These are phyloP conservation scores for Serendipita sp. DNA, from an alignment of 768 basidiomycete species.

Conservation along the genomic window DNA sequence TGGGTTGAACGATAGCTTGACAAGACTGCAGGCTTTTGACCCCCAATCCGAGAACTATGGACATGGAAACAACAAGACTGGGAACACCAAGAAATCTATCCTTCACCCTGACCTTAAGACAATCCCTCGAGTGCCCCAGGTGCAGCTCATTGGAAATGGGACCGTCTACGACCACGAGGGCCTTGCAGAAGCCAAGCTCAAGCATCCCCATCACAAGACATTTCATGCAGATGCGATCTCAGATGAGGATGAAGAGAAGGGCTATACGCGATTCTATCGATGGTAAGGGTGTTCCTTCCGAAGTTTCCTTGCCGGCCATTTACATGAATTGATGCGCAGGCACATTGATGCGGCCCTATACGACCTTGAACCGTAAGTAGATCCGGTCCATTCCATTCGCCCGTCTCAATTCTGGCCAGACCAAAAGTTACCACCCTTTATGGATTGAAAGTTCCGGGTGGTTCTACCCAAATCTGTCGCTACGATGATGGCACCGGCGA, in stretches of 20 bases:
- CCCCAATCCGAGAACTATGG: slow-evolving; percentile 48
- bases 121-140: slow-evolving; percentile 73
- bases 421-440: slow-evolving; percentile 79
- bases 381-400: neutral
- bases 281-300: slow-evolving; percentile 27
- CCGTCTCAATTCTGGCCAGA: slow-evolving; percentile 6
- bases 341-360: slow-evolving; percentile 83
- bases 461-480: slow-evolving; percentile 41
- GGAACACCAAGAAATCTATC: slow-evolving; percentile 55
- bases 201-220: slow-evolving; percentile 70
- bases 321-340: slow-evolving; percentile 12
- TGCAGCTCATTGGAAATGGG: slow-evolving; percentile 86
- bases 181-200: slow-evolving; percentile 56
- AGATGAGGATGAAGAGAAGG: slow-evolving; percentile 54
- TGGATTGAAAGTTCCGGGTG: slow-evolving; percentile 54
- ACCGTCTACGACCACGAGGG: slow-evolving; percentile 66
- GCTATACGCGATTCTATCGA: slow-evolving; percentile 75
- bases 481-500: slow-evolving; percentile 85
- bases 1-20: neutral
- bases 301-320: neutral
- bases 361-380: slow-evolving; percentile 37
- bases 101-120: slow-evolving; percentile 83
- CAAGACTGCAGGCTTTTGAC: slow-evolving; percentile 51
- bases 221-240: slow-evolving; percentile 74
- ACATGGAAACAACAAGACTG: slow-evolving; percentile 79